Percentiles rank a stretch among this genome's conserved stretches.
Conservation (phyloP, 139 green algal species). For the Diplosphaera chodatii region DNA sequence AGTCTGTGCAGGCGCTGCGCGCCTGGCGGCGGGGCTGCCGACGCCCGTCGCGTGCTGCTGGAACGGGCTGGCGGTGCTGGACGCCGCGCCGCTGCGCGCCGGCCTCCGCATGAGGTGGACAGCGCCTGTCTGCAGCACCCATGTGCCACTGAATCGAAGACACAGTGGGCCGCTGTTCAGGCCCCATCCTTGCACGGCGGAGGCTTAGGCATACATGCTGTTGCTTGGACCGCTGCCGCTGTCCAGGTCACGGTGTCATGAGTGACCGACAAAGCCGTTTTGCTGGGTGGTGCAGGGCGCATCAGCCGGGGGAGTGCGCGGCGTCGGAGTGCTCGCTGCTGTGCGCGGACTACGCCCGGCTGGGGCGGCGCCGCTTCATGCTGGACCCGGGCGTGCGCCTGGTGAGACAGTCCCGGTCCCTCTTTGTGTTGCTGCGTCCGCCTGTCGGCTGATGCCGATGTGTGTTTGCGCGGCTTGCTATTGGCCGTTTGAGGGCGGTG, state of each 20-base stretch:
- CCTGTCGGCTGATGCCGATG: background rate
- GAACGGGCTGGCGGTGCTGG: slow-evolving; percentile 51
- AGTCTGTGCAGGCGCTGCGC: background rate
- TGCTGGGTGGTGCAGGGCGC: background rate
- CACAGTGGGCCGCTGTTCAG: too few species aligned
- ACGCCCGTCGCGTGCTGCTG: slow-evolving; percentile 55
- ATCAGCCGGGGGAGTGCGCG: slow-evolving; percentile 29
- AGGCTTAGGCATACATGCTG: too few species aligned
- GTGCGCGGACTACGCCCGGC: slow-evolving; percentile 41
- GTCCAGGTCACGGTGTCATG: too few species aligned
- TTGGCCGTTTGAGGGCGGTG: too few species aligned
- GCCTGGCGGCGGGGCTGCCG: slow-evolving; percentile 34
- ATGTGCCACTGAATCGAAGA: too few species aligned
- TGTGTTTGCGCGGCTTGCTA: too few species aligned
- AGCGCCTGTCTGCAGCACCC: too few species aligned
- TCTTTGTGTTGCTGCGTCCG: background rate
- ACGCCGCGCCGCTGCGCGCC: slow-evolving; percentile 22
- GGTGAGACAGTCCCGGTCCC: slow-evolving; percentile 20
- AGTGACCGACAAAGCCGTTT: too few species aligned
- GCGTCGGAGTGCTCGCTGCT: slow-evolving; percentile 51
- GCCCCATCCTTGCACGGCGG: too few species aligned
- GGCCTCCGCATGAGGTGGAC: slow-evolving; percentile 11
- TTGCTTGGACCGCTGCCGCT: too few species aligned
- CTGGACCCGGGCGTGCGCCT: slow-evolving; percentile 49
- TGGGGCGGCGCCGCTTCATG: slow-evolving; percentile 34